Conservation (phyloP, 2,329 filamentous ascomycete genomes). For the Talaromyces piceae region DNA sequence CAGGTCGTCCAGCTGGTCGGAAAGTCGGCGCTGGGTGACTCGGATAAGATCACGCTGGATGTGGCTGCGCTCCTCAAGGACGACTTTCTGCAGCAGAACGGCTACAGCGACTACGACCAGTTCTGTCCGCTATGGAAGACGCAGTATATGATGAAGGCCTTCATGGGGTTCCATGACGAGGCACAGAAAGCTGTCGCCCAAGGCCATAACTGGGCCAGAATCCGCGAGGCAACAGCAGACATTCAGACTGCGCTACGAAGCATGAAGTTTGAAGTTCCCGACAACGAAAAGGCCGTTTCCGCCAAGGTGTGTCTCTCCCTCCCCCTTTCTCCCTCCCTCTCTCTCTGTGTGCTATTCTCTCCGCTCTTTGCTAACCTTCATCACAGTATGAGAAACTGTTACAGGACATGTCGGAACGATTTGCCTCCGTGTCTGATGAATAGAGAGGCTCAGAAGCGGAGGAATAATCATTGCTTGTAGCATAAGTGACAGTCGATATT, state of each 20-base stretch:
- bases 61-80: constrained; percentile 90
- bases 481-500: constrained; percentile 5
- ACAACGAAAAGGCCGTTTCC: constrained; percentile 68
- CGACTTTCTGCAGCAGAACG: constrained; percentile 98
- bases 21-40: constrained; percentile 91
- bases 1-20: constrained; percentile 98
- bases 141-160: constrained; percentile 99
- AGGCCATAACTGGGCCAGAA: constrained; percentile 86
- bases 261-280: constrained; percentile 95
- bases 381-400: constrained; percentile 80
- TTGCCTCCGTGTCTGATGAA: constrained; percentile 92
- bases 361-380: background rate
- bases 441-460: constrained; percentile 40
- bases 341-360: background rate
- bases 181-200: constrained; percentile 89
- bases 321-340: background rate
- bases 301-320: constrained; percentile 62
- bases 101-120: constrained; percentile 97
- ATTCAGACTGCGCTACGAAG: constrained; percentile 76
- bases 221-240: constrained; percentile 81
- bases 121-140: constrained; percentile 99
- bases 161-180: constrained; percentile 97
- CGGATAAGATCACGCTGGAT: constrained; percentile 97
- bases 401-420: constrained; percentile 92
- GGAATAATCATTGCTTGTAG: constrained; percentile 5